Base-by-base conservation (phyloP, 2,329 filamentous ascomycete species). In the Sarocladium oryzae region DNA sequence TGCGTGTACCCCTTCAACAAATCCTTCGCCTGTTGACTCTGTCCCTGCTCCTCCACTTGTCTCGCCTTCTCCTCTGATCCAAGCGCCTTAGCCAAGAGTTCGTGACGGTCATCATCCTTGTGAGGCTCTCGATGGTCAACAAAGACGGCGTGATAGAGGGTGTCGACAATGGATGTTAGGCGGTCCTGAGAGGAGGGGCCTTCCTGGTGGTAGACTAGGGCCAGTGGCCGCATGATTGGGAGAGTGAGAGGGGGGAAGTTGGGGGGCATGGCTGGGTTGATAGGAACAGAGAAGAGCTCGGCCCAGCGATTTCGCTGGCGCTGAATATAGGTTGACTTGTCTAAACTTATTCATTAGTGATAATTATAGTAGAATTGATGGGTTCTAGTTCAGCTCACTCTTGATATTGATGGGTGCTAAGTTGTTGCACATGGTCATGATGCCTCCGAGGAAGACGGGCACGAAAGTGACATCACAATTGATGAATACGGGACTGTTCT, bases 281-380 rank as follows among this genome's bases (percentile, higher is more conserved):
- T 69, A 45, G 68, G 68, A 16, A 70, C 56, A 21, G 54, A 52
- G 58, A 71, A 67, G 51, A 55, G 52, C 2, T n/a, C 20, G 1
- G 69, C 62, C 66, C 66, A 71, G 50, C 61, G 62, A 20, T 63
- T 51, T 24, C 68, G 66, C 30, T 58, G 53, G 21, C 49, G 35
- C 54, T 56, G 52, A 55, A 69, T 68, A 65, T 66, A 71, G 37
- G 55, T 60, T 55, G 65, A 64, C 55, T 71, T 71, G 59, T 71
- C 65, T 69, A 52, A n/a, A 26, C n/a, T 9, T 16, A 35, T 28
- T 10, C 6, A 20, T 37, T 24, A 32, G 18, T n/a, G 48, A 28
- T 46, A 13, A n/a, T n/a, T n/a, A n/a, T n/a, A n/a, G n/a, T n/a
- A 10, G 21, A 26, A 26, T 8, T 15, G 11, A 15, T 16, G 18